phyloP scores from a whole-genome alignment of 805 yeast species.

The Diddensiella transvaalensis region DNA sequence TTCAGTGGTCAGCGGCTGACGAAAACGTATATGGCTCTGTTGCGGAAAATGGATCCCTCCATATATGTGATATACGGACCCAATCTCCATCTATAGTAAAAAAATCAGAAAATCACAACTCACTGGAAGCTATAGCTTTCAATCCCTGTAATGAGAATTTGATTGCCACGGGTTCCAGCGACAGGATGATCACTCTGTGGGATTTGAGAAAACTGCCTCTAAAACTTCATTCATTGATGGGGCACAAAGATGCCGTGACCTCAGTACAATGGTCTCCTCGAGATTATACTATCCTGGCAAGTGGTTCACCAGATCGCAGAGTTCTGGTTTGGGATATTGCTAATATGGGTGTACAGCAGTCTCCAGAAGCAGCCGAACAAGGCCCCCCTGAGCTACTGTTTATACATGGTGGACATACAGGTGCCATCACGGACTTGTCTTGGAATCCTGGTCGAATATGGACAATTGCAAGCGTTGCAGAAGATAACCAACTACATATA shows the following conservation, averaged over 20 bases:
- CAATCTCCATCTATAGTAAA: constrained; percentile 7
- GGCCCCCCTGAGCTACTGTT: constrained; percentile 43
- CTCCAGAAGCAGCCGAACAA: constrained; percentile 19
- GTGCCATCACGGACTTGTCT: constrained; percentile 77
- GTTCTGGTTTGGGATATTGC: constrained; percentile 62
- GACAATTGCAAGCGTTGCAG: constrained; percentile 72
- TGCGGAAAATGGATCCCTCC: constrained; percentile 57
- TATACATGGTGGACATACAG: constrained; percentile 80
- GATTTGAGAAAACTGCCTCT: constrained; percentile 52
- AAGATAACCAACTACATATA: constrained; percentile 81
- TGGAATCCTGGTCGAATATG: constrained; percentile 76
- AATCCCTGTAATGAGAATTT: constrained; percentile 54
- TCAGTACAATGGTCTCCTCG: constrained; percentile 71
- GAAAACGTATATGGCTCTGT: constrained; percentile 59
- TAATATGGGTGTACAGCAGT: constrained; percentile 18
- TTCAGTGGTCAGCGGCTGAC: constrained; percentile 65
- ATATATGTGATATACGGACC: constrained; percentile 52
- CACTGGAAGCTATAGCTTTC: constrained; percentile 57
- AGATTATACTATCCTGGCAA: constrained; percentile 51
- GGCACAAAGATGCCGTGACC: constrained; percentile 56
- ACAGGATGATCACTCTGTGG: constrained; percentile 56
- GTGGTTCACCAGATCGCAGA: constrained; percentile 57
- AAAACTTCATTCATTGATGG: constrained; percentile 30
- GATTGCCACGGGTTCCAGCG: constrained; percentile 64
- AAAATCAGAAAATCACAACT: constrained; percentile 26